Evolutionary conservation across 441 rosid genomes (phyloP), one percentile per base, ranked within the genome.

Genomic region (Viola pubescens): DNA sequence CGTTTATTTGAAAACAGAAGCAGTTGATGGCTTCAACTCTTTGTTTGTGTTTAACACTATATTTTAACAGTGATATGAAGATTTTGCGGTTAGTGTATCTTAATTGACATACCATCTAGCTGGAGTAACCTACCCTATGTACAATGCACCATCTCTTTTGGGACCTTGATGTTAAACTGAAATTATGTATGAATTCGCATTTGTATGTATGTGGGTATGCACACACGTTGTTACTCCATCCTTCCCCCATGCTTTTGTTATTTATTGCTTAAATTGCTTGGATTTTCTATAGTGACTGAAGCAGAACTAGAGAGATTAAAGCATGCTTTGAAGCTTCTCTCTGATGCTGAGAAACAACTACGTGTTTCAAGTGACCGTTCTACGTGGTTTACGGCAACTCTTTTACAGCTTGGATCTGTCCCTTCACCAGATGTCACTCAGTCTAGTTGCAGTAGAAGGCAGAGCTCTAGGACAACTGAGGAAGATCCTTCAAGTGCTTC

Each of bases 381-480:
- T 48, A 94, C 95, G 34, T 94, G 99, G 99, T 90, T 94, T 82
- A 88, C 95, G 3, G 97, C 97, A 11, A 87, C 97, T 19, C 79
- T 94, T 41, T 76, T 94, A 60, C 99, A 90, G 84, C 95, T 94
- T 59, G 95, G 97, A 54, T 90, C 95, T 3, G 71, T 83, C 70
- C 81, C 91, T 71, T 90, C 96, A 42, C 85, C 86, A 39, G 95
- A 90, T 48, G 65, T 82, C 54, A 80, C 85, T 60, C 87, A 72
- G 68, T 80, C 95, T 52, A 81, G 88, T 70, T 80, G 97, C 77
- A 88, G 94, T 64, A 71, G 90, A 67, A 82, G 88, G 79, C 85
- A 79, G 77, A 92, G 92, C 79, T 82, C 96, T 9, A 86, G 80
- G 76, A 76, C 87, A 61, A 84, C 95, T 3, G 91, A 87, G 43